Conservation (phyloP, 2,329 filamentous ascomycete species). For the Chaetomium strumarium region DNA sequence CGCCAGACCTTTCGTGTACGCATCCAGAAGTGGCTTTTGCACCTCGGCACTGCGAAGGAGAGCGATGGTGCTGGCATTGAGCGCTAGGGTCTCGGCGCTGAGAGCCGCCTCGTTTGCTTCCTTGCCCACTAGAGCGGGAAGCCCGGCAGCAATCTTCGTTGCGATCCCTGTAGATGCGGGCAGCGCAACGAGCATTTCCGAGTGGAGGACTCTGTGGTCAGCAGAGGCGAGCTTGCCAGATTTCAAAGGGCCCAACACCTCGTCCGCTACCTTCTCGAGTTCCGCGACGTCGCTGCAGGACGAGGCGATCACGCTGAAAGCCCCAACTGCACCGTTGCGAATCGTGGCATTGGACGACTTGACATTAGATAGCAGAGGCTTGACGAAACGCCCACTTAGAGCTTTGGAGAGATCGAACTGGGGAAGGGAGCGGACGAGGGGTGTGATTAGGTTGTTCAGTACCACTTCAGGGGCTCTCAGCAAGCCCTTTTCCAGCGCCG, state of each 20-base stretch:
- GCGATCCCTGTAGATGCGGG: constrained; percentile 57
- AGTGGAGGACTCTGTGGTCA: constrained; percentile 78
- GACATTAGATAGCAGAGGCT: constrained; percentile 80
- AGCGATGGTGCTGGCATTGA: constrained; percentile 59
- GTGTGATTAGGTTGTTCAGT: constrained; percentile 69
- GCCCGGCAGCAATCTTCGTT: constrained; percentile 57
- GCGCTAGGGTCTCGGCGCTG: constrained; percentile 64
- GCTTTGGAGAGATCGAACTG: constrained; percentile 71
- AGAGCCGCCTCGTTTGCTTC: constrained; percentile 86
- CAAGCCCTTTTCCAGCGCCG: constrained; percentile 80
- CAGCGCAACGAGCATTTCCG: constrained; percentile 68
- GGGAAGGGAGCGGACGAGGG: constrained; percentile 66
- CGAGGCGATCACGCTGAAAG: constrained; percentile 64
- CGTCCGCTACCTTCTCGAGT: constrained; percentile 65
- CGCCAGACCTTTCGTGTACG: constrained; percentile 70
- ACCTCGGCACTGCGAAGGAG: constrained; percentile 56
- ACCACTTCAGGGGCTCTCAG: constrained; percentile 87
- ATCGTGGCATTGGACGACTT: constrained; percentile 83
- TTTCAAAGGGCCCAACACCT: constrained; percentile 75
- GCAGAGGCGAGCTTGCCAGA: constrained; percentile 75
- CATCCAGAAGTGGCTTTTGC: constrained; percentile 61
- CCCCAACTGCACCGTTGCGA: constrained; percentile 66
- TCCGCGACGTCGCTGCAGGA: constrained; percentile 52
- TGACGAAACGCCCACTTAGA: constrained; percentile 67
- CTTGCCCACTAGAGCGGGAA: constrained; percentile 67